Conservation (phyloP, 306 rosid species). For the Malus asiatica region DNA sequence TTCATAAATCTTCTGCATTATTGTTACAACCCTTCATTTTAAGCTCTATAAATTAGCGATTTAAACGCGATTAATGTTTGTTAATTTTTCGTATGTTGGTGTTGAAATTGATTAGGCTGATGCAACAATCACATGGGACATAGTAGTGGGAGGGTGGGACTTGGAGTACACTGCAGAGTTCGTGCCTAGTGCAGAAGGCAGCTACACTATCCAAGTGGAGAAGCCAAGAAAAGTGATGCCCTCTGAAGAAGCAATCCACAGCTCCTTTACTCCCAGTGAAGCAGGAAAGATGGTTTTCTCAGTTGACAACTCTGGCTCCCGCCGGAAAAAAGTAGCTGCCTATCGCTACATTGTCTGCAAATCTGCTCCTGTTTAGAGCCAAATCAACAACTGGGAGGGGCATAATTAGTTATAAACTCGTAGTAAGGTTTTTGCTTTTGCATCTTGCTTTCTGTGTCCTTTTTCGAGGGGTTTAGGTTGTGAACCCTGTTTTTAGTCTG, state of each 20-base stretch:
- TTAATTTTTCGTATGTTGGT: not conserved
- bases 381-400: not conserved
- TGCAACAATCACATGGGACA: slow-evolving; percentile 91
- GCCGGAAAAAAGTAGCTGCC: slow-evolving; percentile 80
- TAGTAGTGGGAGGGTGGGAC: slow-evolving; percentile 96
- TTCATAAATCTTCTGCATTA: not conserved
- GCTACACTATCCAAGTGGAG: slow-evolving; percentile 78
- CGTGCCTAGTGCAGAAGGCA: slow-evolving; percentile 61
- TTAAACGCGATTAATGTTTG: not conserved
- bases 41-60: not conserved
- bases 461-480: slow-evolving; percentile 6
- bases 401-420: not conserved
- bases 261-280: slow-evolving; percentile 64
- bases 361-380: slow-evolving; percentile 21
- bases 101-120: slow-evolving; percentile 44
- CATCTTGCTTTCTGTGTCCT: slow-evolving; percentile 4
- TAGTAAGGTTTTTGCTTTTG: not conserved
- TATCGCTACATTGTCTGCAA: slow-evolving; percentile 75
- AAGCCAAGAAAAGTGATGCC: slow-evolving; percentile 55
- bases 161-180: slow-evolving; percentile 92
- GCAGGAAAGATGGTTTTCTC: slow-evolving; percentile 73
- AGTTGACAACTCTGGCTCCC: slow-evolving; percentile 72
- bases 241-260: slow-evolving; percentile 74
- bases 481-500: slow-evolving; percentile 27
- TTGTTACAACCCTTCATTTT: not conserved